phyloP scores from a whole-genome alignment of 2,329 filamentous ascomycete genomes.

The Apiospora saccharicola region DNA sequence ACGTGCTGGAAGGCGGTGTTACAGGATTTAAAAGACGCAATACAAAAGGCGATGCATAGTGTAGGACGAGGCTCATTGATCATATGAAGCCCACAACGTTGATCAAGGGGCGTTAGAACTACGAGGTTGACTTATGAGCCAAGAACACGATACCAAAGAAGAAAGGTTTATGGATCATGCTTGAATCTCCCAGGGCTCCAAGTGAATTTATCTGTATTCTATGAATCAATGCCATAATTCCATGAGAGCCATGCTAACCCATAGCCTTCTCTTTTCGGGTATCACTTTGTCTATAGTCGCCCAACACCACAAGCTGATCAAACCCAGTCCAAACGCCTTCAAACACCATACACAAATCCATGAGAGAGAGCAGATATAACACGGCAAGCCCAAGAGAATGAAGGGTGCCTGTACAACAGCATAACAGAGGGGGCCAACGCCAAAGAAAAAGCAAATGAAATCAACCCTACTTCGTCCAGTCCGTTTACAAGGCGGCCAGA shows the following conservation, averaged over 20 bases:
- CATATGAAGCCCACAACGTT: constrained; percentile 40
- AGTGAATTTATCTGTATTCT: neutral
- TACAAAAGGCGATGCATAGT: constrained; percentile 62
- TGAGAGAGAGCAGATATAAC: neutral
- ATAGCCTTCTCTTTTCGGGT: neutral
- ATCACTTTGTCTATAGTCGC: constrained; percentile 17
- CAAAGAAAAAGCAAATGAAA: no score
- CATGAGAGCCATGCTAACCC: constrained; percentile 3
- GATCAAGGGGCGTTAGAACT: neutral
- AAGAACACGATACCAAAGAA: neutral
- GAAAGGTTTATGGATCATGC: neutral
- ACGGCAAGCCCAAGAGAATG: neutral
- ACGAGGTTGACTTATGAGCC: neutral
- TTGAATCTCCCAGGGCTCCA: neutral
- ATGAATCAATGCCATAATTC: constrained; percentile 10
- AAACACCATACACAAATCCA: neutral
- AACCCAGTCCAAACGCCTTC: neutral
- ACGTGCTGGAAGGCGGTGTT: constrained; percentile 56
- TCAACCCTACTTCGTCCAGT: neutral
- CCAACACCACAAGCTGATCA: neutral
- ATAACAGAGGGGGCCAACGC: neutral
- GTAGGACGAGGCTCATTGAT: constrained; percentile 65
- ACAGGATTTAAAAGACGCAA: constrained; percentile 52
- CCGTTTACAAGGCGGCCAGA: neutral
- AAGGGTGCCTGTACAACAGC: neutral